Base-by-base conservation (phyloP, 768 basidiomycete genomes). In the Collybiopsis luxurians region DNA sequence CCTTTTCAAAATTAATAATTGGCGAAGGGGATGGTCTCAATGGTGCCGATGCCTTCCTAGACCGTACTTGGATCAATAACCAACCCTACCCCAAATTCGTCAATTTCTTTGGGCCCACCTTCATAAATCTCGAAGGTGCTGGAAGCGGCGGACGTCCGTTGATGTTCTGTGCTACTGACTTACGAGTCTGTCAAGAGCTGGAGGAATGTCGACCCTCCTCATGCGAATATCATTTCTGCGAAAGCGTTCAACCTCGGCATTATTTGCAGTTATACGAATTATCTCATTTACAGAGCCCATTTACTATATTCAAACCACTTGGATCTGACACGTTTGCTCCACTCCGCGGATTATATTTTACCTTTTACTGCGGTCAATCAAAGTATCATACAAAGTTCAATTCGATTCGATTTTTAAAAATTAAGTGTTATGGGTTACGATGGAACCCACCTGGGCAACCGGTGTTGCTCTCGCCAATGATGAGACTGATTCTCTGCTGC, bases 1-100 rank as follows among this genome's bases (percentile, higher is more conserved):
- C 5, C 70, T 94, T 3, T 91, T 93, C 75, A 90, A 92, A 63
- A 80, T 91, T 79, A 94, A 94, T 67, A 92, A 93, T 59, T 91
- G 91, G 87, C 1, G 92, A 93, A 65, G 91, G 93, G 63, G 84
- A 90, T 66, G 81, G 84, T 31, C 67, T 92, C 60, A 79, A 86
- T 58, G 91, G 91, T 23, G 86, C 90, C 7, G 84, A 85, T 64
- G 74, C 31, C 9, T 90, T 89, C 65, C 63, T 90, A 57, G 73
- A 82, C 60, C 90, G 93, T 59, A 84, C 88, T 0, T 92, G 90
- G 90, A 39, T 55, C 10, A 34, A 45, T 3, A 39, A 47, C 24
- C 21, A 43, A 9, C 34, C 43, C 15, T 17, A 42, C 40, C 23
- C 30, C 7, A 21, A 55, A 24, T 38, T 21, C 30, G 26, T 19